Conservation (phyloP, 345 rosid species). For the Euphorbia lathyris region DNA sequence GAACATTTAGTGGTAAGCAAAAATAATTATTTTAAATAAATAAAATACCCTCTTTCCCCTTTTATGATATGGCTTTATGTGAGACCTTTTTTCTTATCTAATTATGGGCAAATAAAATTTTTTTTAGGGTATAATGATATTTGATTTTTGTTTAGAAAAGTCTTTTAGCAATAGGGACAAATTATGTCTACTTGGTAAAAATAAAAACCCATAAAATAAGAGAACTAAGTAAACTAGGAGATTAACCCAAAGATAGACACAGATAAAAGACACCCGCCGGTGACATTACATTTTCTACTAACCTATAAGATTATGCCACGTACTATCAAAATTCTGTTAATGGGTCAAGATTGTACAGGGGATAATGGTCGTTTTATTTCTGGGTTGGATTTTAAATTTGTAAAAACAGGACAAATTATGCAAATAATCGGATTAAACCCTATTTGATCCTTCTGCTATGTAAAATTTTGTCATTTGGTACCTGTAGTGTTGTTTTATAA, state of each 20-base stretch:
- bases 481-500: no score
- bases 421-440: no score
- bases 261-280: neutral
- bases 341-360: no score
- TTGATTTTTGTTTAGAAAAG: neutral
- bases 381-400: no score
- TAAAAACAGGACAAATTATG: no score
- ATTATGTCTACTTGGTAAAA: neutral
- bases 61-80: neutral
- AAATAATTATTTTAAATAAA: no score
- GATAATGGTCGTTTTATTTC: no score
- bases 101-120: constrained; percentile 3
- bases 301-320: neutral
- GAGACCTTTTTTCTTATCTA: neutral
- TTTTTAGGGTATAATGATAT: neutral
- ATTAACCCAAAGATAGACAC: neutral
- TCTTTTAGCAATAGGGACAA: neutral
- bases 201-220: neutral
- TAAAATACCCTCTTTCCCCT: no score
- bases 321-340: no score
- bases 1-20: no score
- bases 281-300: neutral
- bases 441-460: no score
- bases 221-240: neutral
- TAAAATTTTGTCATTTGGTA: no score